Evolutionary conservation across 2,329 filamentous ascomycete genomes (phyloP).

Genomic region (Neofusicoccum laricinum): DNA sequence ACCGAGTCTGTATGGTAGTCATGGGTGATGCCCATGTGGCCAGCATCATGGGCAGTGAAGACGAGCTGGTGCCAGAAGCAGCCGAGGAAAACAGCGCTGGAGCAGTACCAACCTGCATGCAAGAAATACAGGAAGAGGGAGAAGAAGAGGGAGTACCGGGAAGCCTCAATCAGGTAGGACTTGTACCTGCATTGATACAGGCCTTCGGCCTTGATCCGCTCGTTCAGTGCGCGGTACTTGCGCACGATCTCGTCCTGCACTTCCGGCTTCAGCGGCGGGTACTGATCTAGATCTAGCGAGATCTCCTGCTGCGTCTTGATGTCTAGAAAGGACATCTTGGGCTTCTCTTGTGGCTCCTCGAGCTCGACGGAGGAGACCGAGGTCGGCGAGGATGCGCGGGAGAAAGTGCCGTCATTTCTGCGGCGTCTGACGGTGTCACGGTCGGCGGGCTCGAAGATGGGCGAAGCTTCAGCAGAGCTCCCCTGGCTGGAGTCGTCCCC

Average conservation of each 20-base stretch:
- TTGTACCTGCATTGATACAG: constrained; percentile 83
- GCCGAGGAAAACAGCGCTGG: constrained; percentile 73
- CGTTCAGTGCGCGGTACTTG: constrained; percentile 78
- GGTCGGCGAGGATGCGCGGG: constrained; percentile 53
- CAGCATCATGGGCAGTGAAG: constrained; percentile 91
- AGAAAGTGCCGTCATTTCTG: constrained; percentile 31
- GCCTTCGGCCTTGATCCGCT: constrained; percentile 68
- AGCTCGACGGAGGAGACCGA: constrained; percentile 56
- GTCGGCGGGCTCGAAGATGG: constrained; percentile 54
- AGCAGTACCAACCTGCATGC: constrained; percentile 43
- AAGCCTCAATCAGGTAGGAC: constrained; percentile 71
- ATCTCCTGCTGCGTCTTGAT: constrained; percentile 72
- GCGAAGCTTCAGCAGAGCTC: constrained; percentile 58
- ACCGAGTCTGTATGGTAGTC: constrained; percentile 77
- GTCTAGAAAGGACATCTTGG: constrained; percentile 64
- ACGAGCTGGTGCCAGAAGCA: constrained; percentile 91
- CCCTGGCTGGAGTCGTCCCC: constrained; percentile 37
- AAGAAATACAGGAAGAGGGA: constrained; percentile 54
- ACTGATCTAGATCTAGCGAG: constrained; percentile 71
- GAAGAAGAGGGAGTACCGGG: constrained; percentile 70
- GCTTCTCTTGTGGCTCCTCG: constrained; percentile 29
- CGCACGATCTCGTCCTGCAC: constrained; percentile 73
- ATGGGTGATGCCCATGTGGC: constrained; percentile 97
- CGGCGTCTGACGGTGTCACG: constrained; percentile 36
- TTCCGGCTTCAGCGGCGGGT: constrained; percentile 69